Base-by-base conservation (phyloP, 164 flowering plant species). In the Sedum album region DNA sequence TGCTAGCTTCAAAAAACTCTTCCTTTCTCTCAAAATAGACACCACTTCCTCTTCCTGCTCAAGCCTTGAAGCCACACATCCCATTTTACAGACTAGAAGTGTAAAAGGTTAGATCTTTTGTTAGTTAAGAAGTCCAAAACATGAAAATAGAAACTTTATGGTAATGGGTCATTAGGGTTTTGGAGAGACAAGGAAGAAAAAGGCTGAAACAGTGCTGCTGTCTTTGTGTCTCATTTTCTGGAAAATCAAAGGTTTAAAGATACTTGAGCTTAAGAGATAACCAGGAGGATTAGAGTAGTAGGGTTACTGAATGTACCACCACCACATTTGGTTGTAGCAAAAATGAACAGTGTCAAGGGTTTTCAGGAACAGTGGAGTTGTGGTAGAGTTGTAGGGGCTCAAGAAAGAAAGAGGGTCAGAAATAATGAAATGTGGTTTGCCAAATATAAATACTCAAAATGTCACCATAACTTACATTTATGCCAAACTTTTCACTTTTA, bases 41-140 rank as follows among this genome's bases (percentile, higher is more conserved):
- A 84, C 88, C 11, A 81, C 91, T 67, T 82, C 85, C 69, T 82
- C 90, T 68, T 84, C 85, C 65, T 86, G 86, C 66, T 72, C 81
- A 60, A 86, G 75, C 72, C 73, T 86, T 14, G 91, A 82, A 1
- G 87, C 86, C 31, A 79, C 88, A 82, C 91, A 86, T 0, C 91
- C 91, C 86, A 82, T 82, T 42, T 68, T 57, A 44, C 48, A 44
- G 18, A 44, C 48, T 15, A 14, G 15, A 15, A 15, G 57, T 69
- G 39, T 66, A 57, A 57, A 57, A 30, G 17, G 31, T 0, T 26
- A 7, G 11, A 44, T 57, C 33, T 57, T 57, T 57, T 11, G 14
- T 33, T 26, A 57, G 8, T 57, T 30, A 10, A 30, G 14, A 14
- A 5, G 48, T 11, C 18, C 15, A 15, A 44, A 44, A 44, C 62